Percentiles rank a stretch among this genome's conserved stretches.
Evolutionary conservation across 345 rosid species (phyloP).

Genomic region (Noccaea caerulescens): DNA sequence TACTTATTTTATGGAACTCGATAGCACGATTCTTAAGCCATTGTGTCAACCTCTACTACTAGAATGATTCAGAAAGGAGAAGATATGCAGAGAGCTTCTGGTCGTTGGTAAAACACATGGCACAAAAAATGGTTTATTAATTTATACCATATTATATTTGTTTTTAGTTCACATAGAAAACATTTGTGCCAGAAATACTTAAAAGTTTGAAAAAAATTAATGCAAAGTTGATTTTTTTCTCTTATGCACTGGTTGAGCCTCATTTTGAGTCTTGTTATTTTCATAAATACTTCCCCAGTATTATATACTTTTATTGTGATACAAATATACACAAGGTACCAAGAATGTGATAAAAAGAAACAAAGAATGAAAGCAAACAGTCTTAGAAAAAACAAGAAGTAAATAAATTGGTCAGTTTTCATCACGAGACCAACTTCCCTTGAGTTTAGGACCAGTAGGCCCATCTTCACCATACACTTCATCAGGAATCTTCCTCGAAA

Average conservation of each 20-base stretch:
- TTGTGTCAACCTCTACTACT: conserved; percentile 61
- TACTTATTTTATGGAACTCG: conserved; percentile 78
- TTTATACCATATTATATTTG: neutral
- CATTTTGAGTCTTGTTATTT: too few relatives aligned
- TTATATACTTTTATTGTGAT: too few relatives aligned
- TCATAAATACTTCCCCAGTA: too few relatives aligned
- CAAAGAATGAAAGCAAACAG: conserved; percentile 21
- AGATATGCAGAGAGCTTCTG: neutral
- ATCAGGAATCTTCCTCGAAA: conserved; percentile 54
- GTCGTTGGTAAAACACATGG: conserved; percentile 17
- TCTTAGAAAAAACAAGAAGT: too few relatives aligned
- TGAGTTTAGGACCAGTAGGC: conserved; percentile 81
- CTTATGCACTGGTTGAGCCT: neutral
- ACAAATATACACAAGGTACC: neutral
- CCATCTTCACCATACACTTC: conserved; percentile 81
- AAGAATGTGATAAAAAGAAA: neutral
- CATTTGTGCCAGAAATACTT: conserved; percentile 21
- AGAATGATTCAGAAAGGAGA: conserved; percentile 47
- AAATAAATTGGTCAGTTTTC: conserved; percentile 47
- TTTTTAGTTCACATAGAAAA: conserved; percentile 13
- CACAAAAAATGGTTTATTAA: conserved; percentile 5
- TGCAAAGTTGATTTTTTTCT: conserved; percentile 36
- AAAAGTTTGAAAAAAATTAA: conserved; percentile 5
- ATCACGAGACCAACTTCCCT: conserved; percentile 68
- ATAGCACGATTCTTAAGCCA: conserved; percentile 50